Percentiles rank a stretch among this genome's conserved stretches.
Conservation (phyloP, 2,329 filamentous ascomycete species). For the Teratosphaeria gauchensis region DNA sequence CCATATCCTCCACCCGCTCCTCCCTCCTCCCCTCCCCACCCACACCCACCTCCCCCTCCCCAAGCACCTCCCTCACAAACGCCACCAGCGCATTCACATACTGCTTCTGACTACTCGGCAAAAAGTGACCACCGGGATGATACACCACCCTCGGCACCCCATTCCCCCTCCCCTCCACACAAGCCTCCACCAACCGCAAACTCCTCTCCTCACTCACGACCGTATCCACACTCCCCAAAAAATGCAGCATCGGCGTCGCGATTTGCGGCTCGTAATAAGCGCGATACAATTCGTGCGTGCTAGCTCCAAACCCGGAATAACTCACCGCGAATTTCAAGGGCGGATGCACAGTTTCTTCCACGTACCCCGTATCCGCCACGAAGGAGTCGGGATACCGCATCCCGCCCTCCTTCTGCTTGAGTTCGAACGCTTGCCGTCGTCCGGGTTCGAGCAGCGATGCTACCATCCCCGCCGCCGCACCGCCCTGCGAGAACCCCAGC, state of each 20-base stretch:
- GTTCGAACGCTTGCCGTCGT: slow-evolving; percentile 40
- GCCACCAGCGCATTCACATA: slow-evolving; percentile 66
- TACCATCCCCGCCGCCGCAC: slow-evolving; percentile 60
- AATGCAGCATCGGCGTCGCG: slow-evolving; percentile 67
- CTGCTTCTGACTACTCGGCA: slow-evolving; percentile 68
- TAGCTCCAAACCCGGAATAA: slow-evolving; percentile 69
- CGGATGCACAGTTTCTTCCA: slow-evolving; percentile 36
- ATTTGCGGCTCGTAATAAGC: slow-evolving; percentile 70
- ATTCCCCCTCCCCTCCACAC: slow-evolving; percentile 33
- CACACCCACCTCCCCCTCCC: slow-evolving; percentile 26
- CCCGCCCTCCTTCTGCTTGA: slow-evolving; percentile 28
- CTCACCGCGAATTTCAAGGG: slow-evolving; percentile 61
- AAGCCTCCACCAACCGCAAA: slow-evolving; percentile 56
- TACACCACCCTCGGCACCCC: slow-evolving; percentile 44
- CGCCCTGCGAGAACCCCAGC: slow-evolving; percentile 76
- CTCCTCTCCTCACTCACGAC: slow-evolving; percentile 74
- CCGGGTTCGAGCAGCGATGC: slow-evolving; percentile 58
- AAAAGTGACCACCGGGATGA: slow-evolving; percentile 84
- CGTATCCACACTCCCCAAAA: slow-evolving; percentile 73
- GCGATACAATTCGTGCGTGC: slow-evolving; percentile 48
- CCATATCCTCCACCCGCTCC: slow-evolving; percentile 57
- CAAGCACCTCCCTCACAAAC: slow-evolving; percentile 53
- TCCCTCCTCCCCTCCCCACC: slow-evolving; percentile 45
- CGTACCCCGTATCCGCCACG: slow-evolving; percentile 24
- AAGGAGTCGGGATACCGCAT: slow-evolving; percentile 46